A percentile compares a stretch with the other conserved stretches of the same genome.
phyloP scores from a whole-genome alignment of 1,284 basidiomycete species.

The Naganishia sp. region DNA sequence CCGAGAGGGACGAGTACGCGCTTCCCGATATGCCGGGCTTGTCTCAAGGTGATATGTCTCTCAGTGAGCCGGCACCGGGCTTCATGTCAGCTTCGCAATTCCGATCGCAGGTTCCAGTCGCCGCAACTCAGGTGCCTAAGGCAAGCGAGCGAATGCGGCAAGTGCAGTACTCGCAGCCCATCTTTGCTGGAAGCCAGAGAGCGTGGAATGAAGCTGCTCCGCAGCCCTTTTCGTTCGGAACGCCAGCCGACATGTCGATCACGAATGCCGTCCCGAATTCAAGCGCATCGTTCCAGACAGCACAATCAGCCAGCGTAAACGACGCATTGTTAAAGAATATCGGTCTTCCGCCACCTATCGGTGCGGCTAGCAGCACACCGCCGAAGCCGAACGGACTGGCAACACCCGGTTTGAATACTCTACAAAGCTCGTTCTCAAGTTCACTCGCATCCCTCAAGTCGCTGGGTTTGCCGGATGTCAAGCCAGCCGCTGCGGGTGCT shows the following conservation, averaged over 20 bases:
- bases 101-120: conserved; percentile 1
- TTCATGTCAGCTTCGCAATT: conserved; percentile 35
- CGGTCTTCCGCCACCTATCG: conserved; percentile 39
- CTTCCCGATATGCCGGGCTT: conserved; percentile 38
- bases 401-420: conserved; percentile 26
- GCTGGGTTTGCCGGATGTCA: conserved; percentile 36
- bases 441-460: conserved; percentile 38
- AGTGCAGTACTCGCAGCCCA: conserved; percentile 10
- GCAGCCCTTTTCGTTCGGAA: conserved; percentile 46
- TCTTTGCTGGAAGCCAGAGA: conserved; percentile 21
- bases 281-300: conserved; percentile 36
- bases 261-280: conserved; percentile 27
- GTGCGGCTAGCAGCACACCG: conserved; percentile 23
- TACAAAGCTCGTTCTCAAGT: conserved; percentile 35
- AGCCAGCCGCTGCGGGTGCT: conserved; percentile 26
- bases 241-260: conserved; percentile 30
- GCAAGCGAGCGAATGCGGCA: conserved; percentile 21
- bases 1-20: conserved; percentile 49
- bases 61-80: conserved; percentile 26
- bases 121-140: not conserved
- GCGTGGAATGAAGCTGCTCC: conserved; percentile 31
- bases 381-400: conserved; percentile 13
- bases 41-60: conserved; percentile 12
- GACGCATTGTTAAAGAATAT: conserved; percentile 40
- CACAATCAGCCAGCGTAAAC: conserved; percentile 39